These are phyloP conservation scores for Capronia coronata DNA, from an alignment of 2,329 filamentous ascomycete genomes.

Conservation along the genomic window DNA sequence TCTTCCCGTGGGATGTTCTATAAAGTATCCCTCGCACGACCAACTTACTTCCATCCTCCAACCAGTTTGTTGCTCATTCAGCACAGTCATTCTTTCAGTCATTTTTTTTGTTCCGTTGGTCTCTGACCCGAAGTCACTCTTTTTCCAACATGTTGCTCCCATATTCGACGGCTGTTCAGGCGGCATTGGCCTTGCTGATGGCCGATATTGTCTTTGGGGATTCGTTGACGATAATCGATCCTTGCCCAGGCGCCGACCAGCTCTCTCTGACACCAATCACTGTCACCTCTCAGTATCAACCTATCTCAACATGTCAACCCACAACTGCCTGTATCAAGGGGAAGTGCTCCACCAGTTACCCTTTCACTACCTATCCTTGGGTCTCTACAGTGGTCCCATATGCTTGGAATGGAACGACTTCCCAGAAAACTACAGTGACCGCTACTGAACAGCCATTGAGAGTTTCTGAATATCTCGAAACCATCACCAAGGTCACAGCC, in stretches of 20 bases:
- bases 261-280: conserved; percentile 4
- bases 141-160: conserved; percentile 7
- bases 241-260: conserved; percentile 3
- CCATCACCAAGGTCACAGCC: conserved; percentile 8
- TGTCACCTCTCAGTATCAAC: conserved; percentile 16
- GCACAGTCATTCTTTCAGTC: conserved; percentile 8
- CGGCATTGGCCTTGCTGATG: conserved; percentile 5
- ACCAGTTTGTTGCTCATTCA: conserved; percentile 1
- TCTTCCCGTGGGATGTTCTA: neutral
- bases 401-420: conserved; percentile 14
- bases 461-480: conserved; percentile 12
- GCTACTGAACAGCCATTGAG: conserved; percentile 7
- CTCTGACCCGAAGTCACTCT: conserved; percentile 6
- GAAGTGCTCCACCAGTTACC: conserved; percentile 7
- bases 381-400: conserved; percentile 20
- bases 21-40: neutral
- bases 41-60: neutral
- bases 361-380: conserved; percentile 16
- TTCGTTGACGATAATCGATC: conserved; percentile 8
- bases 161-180: neutral
- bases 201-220: conserved; percentile 6
- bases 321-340: conserved; percentile 10
- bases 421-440: conserved; percentile 13
- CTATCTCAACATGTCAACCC: conserved; percentile 10
- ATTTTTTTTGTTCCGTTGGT: neutral